Evolutionary conservation across 805 yeast genomes (phyloP), one percentile per base, ranked within the genome.

Genomic region (Ogataea parapolymorpha): DNA sequence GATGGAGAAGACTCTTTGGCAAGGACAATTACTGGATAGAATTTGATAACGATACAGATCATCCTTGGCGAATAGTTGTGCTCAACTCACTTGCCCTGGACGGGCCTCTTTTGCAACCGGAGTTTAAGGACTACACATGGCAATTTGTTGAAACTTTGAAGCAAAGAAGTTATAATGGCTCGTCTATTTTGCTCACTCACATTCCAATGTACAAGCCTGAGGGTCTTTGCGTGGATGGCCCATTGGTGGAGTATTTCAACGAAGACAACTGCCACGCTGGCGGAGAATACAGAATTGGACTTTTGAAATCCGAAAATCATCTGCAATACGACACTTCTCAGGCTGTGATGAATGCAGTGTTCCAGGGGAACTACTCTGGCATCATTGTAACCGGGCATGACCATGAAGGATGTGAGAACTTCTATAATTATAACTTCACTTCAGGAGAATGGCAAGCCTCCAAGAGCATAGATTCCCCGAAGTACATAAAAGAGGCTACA

Each of bases 301-400:
- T 76, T 44, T 65, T 90, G 37, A 75, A 91, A 48, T 82, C 91
- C 6, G 97, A 91, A 54, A 93, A 93, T 63, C 96, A 88, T 64
- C 66, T 93, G 27, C 74, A 84, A 22, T 66, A 71, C 46, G 83
- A 81, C 5, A 73, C 83, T 0, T 66, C 91, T 3, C 83, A 82
- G 56, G 68, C 72, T 45, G 80, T 91, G 2, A 62, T 93, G 50
- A 72, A 84, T 51, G 71, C 81, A n/a, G 72, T 86, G 12, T 91
- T 91, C 59, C 77, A 77, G 27, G 75, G 75, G 50, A 63, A 69
- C 7, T 75, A 77, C 48, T 79, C 83, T 14, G 98, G 98, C 15
- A 70, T 91, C 8, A 79, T 93, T 3, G 65, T 91, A 30, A 86
- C 96, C 0, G 99, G 99, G 1, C 99, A 93, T 63, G 99, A 93